Base-by-base conservation (phyloP, 805 yeast species). In the Hanseniaspora taiwanica region DNA sequence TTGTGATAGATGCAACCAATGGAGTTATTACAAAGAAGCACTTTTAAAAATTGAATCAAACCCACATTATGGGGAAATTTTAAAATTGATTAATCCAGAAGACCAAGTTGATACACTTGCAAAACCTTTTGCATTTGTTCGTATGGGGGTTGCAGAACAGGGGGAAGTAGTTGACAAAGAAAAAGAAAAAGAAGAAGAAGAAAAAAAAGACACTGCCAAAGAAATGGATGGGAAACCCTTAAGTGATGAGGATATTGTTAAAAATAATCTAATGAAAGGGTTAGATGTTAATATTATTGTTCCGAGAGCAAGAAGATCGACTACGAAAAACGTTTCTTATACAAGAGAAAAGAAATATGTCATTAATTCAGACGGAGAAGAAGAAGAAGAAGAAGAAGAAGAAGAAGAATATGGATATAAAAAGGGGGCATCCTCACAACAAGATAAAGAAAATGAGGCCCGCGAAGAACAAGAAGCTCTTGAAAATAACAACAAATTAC, bases 1-100 rank as follows among this genome's bases (percentile, higher is more conserved):
- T 43, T 59, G 64, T 48, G 60, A 56, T 25, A 21, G 38, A 20
- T 58, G 63, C 42, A 46, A 48, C 20, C 49, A 47, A 39, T 59
- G 64, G 64, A 55, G 35, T 16, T 40, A 40, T 21, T 40, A 27
- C 20, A 14, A 18, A 13, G 35, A 39, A 10, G 29, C 31, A 20
- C 21, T 12, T 20, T 12, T 4, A 25, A 14, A 25, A 25, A 14
- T 7, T 12, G 29, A 25, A 25, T 12, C 14, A 13, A 25, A 25
- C 10, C 5, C 29, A 14, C n/a, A 12, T 4, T 25, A 25, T 14
- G n/a, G 10, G 29, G 29, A 25, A 5, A 25, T 25, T 25, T 25
- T 25, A 14, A 14, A 25, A 3, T 8, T 25, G 10, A 25, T 25
- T 8, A 25, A 25, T 25, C 9, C 25, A 7, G 25, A 4, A 25